These are phyloP conservation scores for Nitzschia palea DNA, from an alignment of 108 stramenopile genomes.

Conservation along the genomic window DNA sequence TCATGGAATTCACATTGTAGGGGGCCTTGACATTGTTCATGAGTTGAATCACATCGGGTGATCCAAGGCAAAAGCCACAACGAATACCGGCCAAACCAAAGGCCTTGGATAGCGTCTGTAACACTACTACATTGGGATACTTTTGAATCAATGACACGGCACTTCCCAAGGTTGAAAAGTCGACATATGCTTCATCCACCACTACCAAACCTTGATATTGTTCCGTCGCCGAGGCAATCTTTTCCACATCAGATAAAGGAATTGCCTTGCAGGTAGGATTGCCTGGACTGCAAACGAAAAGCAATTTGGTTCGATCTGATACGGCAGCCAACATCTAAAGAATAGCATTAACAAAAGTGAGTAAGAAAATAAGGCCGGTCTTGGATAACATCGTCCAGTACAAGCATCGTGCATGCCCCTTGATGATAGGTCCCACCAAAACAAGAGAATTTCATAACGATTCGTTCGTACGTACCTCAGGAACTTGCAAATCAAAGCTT, in stretches of 20 bases:
- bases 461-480: conserved; percentile 71
- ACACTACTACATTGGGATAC: conserved; percentile 84
- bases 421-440: too few species aligned
- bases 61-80: conserved; percentile 91
- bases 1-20: conserved; percentile 92
- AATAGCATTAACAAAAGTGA: too few species aligned
- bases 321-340: conserved; percentile 65
- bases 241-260: conserved; percentile 69
- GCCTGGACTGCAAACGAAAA: conserved; percentile 95
- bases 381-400: too few species aligned
- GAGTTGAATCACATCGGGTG: conserved; percentile 85
- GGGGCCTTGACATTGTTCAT: conserved; percentile 98
- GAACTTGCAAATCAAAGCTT: conserved; percentile 72
- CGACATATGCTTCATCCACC: conserved; percentile 97
- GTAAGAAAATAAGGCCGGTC: too few species aligned
- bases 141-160: conserved; percentile 61
- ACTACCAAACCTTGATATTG: conserved; percentile 75
- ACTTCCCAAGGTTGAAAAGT: conserved; percentile 59
- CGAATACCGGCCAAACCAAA: conserved; percentile 97
- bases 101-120: conserved; percentile 95
- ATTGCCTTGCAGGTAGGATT: conserved; percentile 93
- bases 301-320: conserved; percentile 74
- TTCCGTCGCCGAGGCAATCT: conserved; percentile 45
- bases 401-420: too few species aligned
- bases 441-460: too few species aligned